Conservation (phyloP, 2,329 filamentous ascomycete genomes). For the Biscogniauxia marginata region DNA sequence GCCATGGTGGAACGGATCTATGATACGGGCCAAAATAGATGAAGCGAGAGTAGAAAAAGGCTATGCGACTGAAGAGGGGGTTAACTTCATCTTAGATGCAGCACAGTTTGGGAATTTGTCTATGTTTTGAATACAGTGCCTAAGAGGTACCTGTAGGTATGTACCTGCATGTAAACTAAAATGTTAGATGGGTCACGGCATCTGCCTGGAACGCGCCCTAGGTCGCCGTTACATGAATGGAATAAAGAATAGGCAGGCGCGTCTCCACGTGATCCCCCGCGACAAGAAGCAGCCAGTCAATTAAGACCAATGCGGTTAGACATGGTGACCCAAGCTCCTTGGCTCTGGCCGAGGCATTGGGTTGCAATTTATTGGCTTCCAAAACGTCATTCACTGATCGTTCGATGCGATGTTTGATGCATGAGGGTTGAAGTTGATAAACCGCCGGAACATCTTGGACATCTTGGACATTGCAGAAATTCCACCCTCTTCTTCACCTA, state of each 20-base stretch:
- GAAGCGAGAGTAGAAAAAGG: constrained; percentile 2
- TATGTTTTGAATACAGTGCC: too few relatives aligned
- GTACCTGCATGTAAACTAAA: too few relatives aligned
- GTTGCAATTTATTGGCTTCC: not conserved
- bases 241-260: constrained; percentile 22
- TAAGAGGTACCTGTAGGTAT: too few relatives aligned
- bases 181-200: not conserved
- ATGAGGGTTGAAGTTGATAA: not conserved
- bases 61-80: not conserved
- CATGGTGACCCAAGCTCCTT: constrained; percentile 21
- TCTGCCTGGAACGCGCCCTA: constrained; percentile 21
- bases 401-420: not conserved
- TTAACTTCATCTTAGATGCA: too few relatives aligned
- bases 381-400: not conserved
- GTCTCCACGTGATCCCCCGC: constrained; percentile 25
- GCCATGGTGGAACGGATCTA: constrained; percentile 61
- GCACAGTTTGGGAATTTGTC: too few relatives aligned
- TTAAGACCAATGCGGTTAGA: constrained; percentile 10
- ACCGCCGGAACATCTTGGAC: constrained; percentile 3
- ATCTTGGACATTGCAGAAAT: not conserved
- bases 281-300: constrained; percentile 12
- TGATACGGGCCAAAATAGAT: constrained; percentile 1
- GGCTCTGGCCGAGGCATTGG: not conserved
- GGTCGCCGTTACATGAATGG: not conserved
- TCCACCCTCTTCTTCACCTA: constrained; percentile 1